Evolutionary conservation across 768 basidiomycete species (phyloP).

Genomic region (Crassisporium funariophilum): DNA sequence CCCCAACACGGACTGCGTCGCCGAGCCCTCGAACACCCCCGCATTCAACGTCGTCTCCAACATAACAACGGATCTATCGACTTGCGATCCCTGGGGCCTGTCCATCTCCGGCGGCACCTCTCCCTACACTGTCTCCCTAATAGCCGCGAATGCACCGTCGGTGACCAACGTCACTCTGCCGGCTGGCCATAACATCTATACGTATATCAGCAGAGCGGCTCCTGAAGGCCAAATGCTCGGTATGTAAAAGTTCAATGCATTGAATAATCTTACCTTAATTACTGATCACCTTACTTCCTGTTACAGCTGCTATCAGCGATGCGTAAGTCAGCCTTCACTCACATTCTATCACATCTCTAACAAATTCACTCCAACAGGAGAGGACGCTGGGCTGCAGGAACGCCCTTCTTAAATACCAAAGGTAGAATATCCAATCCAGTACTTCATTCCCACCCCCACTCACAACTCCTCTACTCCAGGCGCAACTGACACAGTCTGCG

Average conservation of each 20-base stretch:
- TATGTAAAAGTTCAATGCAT: conserved; percentile 24
- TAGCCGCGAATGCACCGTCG: conserved; percentile 31
- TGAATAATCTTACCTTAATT: background rate
- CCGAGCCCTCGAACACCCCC: conserved; percentile 18
- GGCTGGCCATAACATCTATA: conserved; percentile 33
- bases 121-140: conserved; percentile 42
- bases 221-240: conserved; percentile 37
- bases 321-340: conserved; percentile 36
- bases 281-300: conserved; percentile 5
- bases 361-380: conserved; percentile 20
- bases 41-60: conserved; percentile 37
- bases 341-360: background rate
- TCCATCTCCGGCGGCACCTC: conserved; percentile 39
- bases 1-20: conserved; percentile 30
- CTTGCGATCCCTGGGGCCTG: conserved; percentile 46
- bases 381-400: conserved; percentile 36
- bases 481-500: conserved; percentile 31
- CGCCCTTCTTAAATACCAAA: conserved; percentile 27
- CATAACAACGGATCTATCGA: conserved; percentile 33
- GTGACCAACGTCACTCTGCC: conserved; percentile 41
- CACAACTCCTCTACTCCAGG: conserved; percentile 22
- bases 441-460: background rate
- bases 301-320: conserved; percentile 41
- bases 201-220: conserved; percentile 38
- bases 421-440: conserved; percentile 10